Percentiles rank a stretch among this genome's conserved stretches.
phyloP scores from a whole-genome alignment of 345 rosid species.

The Reutealis trisperma region DNA sequence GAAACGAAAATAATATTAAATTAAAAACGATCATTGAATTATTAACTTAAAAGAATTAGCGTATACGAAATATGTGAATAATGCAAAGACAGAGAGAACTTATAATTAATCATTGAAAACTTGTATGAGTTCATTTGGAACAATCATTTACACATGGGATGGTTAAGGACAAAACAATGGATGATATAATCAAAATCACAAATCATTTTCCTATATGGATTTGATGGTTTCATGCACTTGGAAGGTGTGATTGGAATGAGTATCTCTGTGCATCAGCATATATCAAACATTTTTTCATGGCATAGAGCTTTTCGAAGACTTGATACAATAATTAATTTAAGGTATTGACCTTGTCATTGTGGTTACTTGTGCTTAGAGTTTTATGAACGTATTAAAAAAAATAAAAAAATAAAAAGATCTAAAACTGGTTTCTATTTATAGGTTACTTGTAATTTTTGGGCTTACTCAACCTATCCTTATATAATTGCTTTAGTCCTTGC shows the following conservation, averaged over 20 bases:
- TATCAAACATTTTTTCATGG: not conserved
- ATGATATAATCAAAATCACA: slow-evolving; percentile 31
- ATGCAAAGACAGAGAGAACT: not conserved
- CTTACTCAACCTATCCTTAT: not conserved
- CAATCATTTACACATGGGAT: slow-evolving; percentile 38
- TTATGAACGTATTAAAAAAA: not conserved
- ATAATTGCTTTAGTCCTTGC: not conserved
- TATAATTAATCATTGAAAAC: slow-evolving; percentile 21
- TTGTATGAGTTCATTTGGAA: slow-evolving; percentile 23
- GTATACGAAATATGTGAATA: not conserved
- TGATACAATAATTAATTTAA: not conserved
- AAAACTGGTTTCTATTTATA: not conserved
- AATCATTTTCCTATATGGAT: slow-evolving; percentile 23
- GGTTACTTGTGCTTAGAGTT: not conserved
- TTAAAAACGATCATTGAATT: too few species aligned
- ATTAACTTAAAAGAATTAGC: too few species aligned
- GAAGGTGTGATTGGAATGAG: slow-evolving; percentile 23
- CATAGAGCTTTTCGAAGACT: not conserved
- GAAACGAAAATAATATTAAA: too few species aligned
- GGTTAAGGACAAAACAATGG: not conserved
- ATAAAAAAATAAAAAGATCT: too few species aligned
- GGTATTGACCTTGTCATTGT: not conserved
- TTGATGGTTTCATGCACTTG: slow-evolving; percentile 20
- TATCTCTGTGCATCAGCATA: slow-evolving; percentile 8
- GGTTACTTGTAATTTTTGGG: not conserved